Conservation (phyloP, 2,329 filamentous ascomycete species). For the Davidsoniella neocaledoniae region DNA sequence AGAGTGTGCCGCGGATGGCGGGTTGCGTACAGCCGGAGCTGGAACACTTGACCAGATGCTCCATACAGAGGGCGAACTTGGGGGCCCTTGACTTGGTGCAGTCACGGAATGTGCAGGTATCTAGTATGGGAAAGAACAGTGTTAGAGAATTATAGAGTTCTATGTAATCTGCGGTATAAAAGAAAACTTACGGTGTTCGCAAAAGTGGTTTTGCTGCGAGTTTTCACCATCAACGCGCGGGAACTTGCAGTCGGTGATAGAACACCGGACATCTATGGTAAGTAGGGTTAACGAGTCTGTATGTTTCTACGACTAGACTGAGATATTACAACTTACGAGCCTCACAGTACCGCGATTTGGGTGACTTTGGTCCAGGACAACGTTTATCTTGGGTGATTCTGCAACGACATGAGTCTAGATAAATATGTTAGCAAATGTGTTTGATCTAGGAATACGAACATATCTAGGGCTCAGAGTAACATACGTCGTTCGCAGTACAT, state of each 20-base stretch:
- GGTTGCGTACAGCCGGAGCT: constrained; percentile 12
- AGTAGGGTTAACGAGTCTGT: not conserved
- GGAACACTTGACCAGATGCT: constrained; percentile 13
- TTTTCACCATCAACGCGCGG: not conserved
- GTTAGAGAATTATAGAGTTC: not conserved
- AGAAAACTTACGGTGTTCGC: constrained; percentile 6
- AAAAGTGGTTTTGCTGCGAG: not conserved
- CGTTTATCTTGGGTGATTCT: not conserved
- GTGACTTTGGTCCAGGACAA: not conserved
- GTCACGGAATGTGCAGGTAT: constrained; percentile 13
- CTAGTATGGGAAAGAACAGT: constrained; percentile 4
- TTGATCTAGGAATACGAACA: not conserved
- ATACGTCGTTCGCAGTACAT: constrained; percentile 2
- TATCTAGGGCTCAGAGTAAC: not conserved
- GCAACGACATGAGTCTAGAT: constrained; percentile 2
- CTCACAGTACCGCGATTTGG: not conserved
- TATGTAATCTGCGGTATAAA: not conserved
- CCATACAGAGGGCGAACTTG: constrained; percentile 9
- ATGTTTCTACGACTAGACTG: not conserved
- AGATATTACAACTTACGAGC: not conserved
- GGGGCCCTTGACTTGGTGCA: constrained; percentile 13
- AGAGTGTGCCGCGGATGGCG: constrained; percentile 11
- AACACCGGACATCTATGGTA: not conserved
- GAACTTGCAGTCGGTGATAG: constrained; percentile 1
- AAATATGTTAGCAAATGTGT: not conserved